Conservation (phyloP, 2,329 filamentous ascomycete genomes). For the Aspergillus uvarum region DNA sequence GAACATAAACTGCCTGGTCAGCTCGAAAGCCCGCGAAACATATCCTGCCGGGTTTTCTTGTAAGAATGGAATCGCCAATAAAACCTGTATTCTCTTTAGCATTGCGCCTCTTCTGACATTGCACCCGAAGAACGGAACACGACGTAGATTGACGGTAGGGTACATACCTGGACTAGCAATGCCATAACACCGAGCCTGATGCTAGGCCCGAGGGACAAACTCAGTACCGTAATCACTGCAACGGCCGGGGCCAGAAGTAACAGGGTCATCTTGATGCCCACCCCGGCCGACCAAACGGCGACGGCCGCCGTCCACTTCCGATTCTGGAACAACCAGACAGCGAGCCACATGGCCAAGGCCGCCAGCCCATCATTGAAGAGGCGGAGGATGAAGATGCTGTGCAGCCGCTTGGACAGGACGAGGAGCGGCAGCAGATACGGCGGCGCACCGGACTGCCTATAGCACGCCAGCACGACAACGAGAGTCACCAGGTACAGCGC, state of each 20-base stretch:
- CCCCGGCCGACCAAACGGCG: slow-evolving; percentile 70
- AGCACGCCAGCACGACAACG: slow-evolving; percentile 76
- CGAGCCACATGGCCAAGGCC: slow-evolving; percentile 75
- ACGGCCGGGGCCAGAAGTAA: slow-evolving; percentile 80
- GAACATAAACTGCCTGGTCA: slow-evolving; percentile 87
- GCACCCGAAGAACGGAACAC: neutral
- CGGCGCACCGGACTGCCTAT: slow-evolving; percentile 57
- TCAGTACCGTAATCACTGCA: slow-evolving; percentile 72
- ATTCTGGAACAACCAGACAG: slow-evolving; percentile 76
- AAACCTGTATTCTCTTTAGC: slow-evolving; percentile 39
- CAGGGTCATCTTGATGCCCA: slow-evolving; percentile 95
- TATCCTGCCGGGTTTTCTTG: slow-evolving; percentile 67
- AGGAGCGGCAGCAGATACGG: slow-evolving; percentile 85
- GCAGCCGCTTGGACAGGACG: slow-evolving; percentile 83
- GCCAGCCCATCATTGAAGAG: slow-evolving; percentile 97
- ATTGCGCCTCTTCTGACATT: neutral
- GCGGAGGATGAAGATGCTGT: slow-evolving; percentile 88
- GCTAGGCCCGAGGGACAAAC: slow-evolving; percentile 64
- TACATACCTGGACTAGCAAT: slow-evolving; percentile 69
- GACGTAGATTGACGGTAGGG: no score
- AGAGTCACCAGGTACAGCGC: slow-evolving; percentile 75
- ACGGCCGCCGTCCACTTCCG: slow-evolving; percentile 71
- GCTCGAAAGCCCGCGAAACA: slow-evolving; percentile 79
- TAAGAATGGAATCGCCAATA: slow-evolving; percentile 66
- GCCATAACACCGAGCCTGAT: slow-evolving; percentile 71